Base-by-base conservation (phyloP, 2,329 filamentous ascomycete genomes). In the Alternaria hordeiaustralica region DNA sequence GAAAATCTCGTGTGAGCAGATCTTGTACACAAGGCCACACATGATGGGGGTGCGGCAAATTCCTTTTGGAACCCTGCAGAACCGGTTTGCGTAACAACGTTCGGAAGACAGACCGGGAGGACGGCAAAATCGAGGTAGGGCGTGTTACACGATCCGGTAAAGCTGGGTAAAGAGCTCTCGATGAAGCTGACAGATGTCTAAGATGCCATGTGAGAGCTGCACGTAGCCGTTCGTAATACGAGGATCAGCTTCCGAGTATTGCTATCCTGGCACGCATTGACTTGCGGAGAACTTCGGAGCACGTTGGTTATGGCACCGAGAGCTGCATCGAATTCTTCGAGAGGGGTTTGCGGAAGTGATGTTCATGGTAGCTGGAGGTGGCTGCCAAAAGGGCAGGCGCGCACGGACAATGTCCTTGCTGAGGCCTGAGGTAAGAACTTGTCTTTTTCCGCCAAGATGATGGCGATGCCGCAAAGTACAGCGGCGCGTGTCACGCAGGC, bases 241-340 rank as follows among this genome's bases (percentile, higher is more conserved):
- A 69, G 70, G 64, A 49, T 65, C 67, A 63, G 66, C 63, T 68
- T 67, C 70, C 21, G 53, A 50, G 51, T 64, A 68, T 60, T 45
- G 63, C 45, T 26, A 60, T 54, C 50, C 36, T 64, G 60, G 55
- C 51, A 58, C 61, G 20, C 46, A 56, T 44, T 18, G 51, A 51
- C 41, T 53, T 15, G 60, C 71, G 74, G 74, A 76, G 63, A 71
- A 71, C 70, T 64, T 77, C 72, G 72, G 73, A 49, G 63, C 44
- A 44, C 28, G 45, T 51, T 60, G 55, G 45, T 25, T 9, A 57
- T 36, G 18, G 36, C 3, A 44, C 33, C 11, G 13, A 23, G 18
- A 21, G 21, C 4, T 30, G 21, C 18, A 21, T 30, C 43, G 21
- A 53, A 5, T n/a, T 25, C 49, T 21, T 44, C 5, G 54, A 2